Percentiles rank a stretch among this genome's conserved stretches.
Conservation (phyloP, 257 asterid species). For the Thymus quinquecostatus region DNA sequence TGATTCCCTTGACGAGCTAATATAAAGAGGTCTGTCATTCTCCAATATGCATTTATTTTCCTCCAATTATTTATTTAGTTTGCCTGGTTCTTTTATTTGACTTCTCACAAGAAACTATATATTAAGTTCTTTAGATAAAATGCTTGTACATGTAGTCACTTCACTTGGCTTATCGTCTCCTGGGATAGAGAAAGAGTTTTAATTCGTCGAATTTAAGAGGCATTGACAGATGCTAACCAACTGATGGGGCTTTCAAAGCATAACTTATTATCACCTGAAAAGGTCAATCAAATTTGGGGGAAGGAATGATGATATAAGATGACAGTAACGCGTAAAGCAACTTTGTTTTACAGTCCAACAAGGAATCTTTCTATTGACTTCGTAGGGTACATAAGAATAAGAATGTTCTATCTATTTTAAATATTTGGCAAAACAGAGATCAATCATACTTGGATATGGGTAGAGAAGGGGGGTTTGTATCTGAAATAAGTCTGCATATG, state of each 20-base stretch:
- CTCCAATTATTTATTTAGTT: background rate
- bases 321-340: background rate
- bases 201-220: background rate
- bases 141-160: background rate
- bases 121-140: background rate
- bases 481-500: background rate
- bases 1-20: conserved; percentile 7
- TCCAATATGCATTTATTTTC: background rate
- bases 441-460: background rate
- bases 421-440: background rate
- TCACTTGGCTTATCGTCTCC: background rate
- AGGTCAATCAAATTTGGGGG: background rate
- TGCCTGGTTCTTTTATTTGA: background rate
- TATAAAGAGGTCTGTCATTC: conserved; percentile 33
- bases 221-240: conserved; percentile 8
- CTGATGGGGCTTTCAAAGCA: background rate
- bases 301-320: background rate
- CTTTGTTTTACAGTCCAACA: background rate
- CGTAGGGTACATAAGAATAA: background rate
- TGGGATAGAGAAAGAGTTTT: background rate
- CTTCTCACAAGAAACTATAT: background rate
- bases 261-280: background rate
- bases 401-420: background rate
- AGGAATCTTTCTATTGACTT: background rate
- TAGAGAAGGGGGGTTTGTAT: background rate